phyloP scores from a whole-genome alignment of 108 stramenopile genomes.

The Aurantiochytrium sp. region DNA sequence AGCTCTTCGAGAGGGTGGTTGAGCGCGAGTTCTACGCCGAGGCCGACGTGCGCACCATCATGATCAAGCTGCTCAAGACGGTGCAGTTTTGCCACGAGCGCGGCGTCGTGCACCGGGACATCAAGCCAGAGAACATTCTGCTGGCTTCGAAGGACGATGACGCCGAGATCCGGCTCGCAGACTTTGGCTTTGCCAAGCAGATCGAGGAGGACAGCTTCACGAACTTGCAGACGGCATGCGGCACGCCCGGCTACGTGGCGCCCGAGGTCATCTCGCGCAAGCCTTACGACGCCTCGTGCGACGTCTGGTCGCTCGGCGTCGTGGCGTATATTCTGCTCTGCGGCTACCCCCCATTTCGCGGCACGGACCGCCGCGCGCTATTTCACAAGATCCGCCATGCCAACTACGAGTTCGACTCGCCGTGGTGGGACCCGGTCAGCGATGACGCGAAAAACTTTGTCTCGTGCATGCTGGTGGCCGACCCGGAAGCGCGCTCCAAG shows the following conservation, averaged over 20 bases:
- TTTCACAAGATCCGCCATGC: constrained; percentile 43
- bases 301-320: constrained; percentile 92
- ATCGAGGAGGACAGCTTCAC: constrained; percentile 63
- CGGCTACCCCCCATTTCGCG: constrained; percentile 72
- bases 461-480: not conserved
- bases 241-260: constrained; percentile 89
- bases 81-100: constrained; percentile 90
- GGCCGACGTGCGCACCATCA: not conserved
- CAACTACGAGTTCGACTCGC: constrained; percentile 33
- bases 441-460: constrained; percentile 26
- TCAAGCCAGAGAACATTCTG: constrained; percentile 95
- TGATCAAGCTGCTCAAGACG: constrained; percentile 75
- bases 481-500: not conserved
- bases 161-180: constrained; percentile 88
- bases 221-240: constrained; percentile 85
- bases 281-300: constrained; percentile 80
- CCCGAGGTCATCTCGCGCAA: constrained; percentile 86
- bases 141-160: constrained; percentile 73
- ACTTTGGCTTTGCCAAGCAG: constrained; percentile 93
- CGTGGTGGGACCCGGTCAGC: constrained; percentile 41
- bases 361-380: constrained; percentile 50
- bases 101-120: constrained; percentile 89
- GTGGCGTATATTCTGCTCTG: constrained; percentile 87
- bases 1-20: not conserved
- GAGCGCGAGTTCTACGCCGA: not conserved